These are phyloP conservation scores for Danielozyma ontarioensis DNA, from an alignment of 805 yeast species.

Conservation along the genomic window DNA sequence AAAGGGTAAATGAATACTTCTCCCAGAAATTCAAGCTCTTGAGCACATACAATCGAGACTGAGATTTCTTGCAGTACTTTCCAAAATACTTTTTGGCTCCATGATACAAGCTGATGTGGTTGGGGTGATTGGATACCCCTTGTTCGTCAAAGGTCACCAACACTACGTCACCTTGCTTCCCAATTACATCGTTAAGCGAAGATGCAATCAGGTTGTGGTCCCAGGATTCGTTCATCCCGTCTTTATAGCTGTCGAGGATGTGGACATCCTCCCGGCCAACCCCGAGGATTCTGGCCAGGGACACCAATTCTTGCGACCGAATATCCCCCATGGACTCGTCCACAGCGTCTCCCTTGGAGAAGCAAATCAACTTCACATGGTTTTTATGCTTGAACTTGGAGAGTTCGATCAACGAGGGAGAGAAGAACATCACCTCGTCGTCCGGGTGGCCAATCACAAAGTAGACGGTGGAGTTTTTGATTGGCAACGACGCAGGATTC, in stretches of 20 bases:
- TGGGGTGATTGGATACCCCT: slow-evolving; percentile 87
- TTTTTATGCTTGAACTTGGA: slow-evolving; percentile 45
- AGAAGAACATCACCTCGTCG: slow-evolving; percentile 96
- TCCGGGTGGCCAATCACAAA: slow-evolving; percentile 92
- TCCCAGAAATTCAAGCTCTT: slow-evolving; percentile 34
- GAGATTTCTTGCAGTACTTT: slow-evolving; percentile 4
- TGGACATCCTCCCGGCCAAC: slow-evolving; percentile 35
- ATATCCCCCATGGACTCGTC: slow-evolving; percentile 66
- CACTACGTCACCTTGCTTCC: slow-evolving; percentile 20
- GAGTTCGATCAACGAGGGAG: slow-evolving; percentile 64
- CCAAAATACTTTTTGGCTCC: slow-evolving; percentile 40
- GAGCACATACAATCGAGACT: slow-evolving; percentile 20
- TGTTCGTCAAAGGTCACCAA: slow-evolving; percentile 73
- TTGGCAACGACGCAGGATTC: slow-evolving; percentile 26
- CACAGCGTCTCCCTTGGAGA: slow-evolving; percentile 64
- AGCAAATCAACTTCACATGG: slow-evolving; percentile 55
- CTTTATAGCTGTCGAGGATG: slow-evolving; percentile 46
- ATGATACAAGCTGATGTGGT: slow-evolving; percentile 62
- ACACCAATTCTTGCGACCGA: slow-evolving; percentile 55
- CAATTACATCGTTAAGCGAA: slow-evolving; percentile 26
- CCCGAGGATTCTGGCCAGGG: slow-evolving; percentile 53
- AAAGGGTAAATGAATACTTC: slow-evolving; percentile 46
- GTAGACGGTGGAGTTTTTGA: slow-evolving; percentile 34
- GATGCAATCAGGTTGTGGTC: slow-evolving; percentile 36
- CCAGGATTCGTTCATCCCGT: slow-evolving; percentile 72